Evolutionary conservation across 768 basidiomycete species (phyloP).

Genomic region (Sarcodon aspratus): DNA sequence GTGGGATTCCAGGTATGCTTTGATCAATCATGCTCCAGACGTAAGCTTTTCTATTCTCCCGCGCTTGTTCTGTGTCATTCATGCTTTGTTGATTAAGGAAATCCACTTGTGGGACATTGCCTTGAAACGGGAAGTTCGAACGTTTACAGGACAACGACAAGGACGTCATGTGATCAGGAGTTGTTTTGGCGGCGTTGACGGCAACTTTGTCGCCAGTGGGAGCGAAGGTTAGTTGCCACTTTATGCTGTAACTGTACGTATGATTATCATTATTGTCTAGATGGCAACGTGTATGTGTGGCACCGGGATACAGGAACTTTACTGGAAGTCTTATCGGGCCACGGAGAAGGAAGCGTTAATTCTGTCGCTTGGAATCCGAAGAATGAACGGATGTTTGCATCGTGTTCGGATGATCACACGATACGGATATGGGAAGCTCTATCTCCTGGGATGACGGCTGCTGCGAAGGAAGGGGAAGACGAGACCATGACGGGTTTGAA

Average conservation of each 20-base stretch:
- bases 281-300: constrained; percentile 93
- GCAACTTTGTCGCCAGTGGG: constrained; percentile 85
- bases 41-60: constrained; percentile 32
- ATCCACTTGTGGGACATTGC: constrained; percentile 80
- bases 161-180: constrained; percentile 79
- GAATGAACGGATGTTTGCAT: constrained; percentile 88
- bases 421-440: constrained; percentile 79
- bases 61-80: constrained; percentile 3
- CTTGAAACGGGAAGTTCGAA: constrained; percentile 57
- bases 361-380: constrained; percentile 93
- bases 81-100: constrained; percentile 41
- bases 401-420: constrained; percentile 86
- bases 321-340: constrained; percentile 82
- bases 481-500: constrained; percentile 4
- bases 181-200: constrained; percentile 86
- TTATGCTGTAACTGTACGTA: not conserved
- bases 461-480: constrained; percentile 1
- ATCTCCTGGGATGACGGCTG: constrained; percentile 5
- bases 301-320: constrained; percentile 75
- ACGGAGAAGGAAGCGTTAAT: constrained; percentile 86
- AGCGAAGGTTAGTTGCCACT: constrained; percentile 67
- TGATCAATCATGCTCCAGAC: constrained; percentile 82
- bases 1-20: constrained; percentile 72
- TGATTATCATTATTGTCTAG: constrained; percentile 26
- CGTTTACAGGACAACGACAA: constrained; percentile 81